Percentiles rank a stretch among this genome's conserved stretches.
These are phyloP conservation scores for Fraxinus greggii DNA, from an alignment of 305 asterid species.

Conservation along the genomic window DNA sequence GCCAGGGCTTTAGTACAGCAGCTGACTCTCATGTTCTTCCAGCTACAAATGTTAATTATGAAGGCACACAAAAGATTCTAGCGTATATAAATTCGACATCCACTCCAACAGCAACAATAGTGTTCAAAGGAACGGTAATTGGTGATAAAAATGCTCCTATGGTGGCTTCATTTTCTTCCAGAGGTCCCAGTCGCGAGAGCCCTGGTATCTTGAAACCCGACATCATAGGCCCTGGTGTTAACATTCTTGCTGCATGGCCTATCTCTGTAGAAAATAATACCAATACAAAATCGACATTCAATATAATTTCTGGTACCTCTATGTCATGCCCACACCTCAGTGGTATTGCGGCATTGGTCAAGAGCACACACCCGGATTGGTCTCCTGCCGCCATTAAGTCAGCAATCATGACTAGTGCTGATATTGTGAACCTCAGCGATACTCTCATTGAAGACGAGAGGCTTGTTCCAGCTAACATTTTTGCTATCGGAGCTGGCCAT, in stretches of 20 bases:
- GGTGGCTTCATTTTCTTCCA: constrained; percentile 38
- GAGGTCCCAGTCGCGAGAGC: constrained; percentile 36
- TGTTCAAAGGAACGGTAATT: constrained; percentile 36
- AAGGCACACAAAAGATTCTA: constrained; percentile 16
- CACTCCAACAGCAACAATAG: constrained; percentile 26
- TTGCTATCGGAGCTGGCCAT: constrained; percentile 45
- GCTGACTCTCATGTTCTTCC: constrained; percentile 32
- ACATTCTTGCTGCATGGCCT: constrained; percentile 45
- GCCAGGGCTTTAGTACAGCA: not conserved
- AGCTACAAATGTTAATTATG: constrained; percentile 18
- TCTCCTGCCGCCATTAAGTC: constrained; percentile 46
- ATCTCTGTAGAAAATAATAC: constrained; percentile 25
- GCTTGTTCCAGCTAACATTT: constrained; percentile 26
- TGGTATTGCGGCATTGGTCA: constrained; percentile 44
- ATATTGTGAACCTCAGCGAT: constrained; percentile 20
- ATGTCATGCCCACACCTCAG: constrained; percentile 58
- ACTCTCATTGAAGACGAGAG: constrained; percentile 29
- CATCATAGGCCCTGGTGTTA: constrained; percentile 48
- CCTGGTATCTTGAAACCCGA: constrained; percentile 51
- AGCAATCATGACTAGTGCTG: constrained; percentile 48
- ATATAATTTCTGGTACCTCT: constrained; percentile 45
- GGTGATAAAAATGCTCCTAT: constrained; percentile 37
- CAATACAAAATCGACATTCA: constrained; percentile 30
- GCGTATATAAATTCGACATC: constrained; percentile 23
- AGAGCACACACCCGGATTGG: constrained; percentile 46